phyloP scores from a whole-genome alignment of 495 filamentous ascomycete genomes.

The Pseudotulostoma volvatum region DNA sequence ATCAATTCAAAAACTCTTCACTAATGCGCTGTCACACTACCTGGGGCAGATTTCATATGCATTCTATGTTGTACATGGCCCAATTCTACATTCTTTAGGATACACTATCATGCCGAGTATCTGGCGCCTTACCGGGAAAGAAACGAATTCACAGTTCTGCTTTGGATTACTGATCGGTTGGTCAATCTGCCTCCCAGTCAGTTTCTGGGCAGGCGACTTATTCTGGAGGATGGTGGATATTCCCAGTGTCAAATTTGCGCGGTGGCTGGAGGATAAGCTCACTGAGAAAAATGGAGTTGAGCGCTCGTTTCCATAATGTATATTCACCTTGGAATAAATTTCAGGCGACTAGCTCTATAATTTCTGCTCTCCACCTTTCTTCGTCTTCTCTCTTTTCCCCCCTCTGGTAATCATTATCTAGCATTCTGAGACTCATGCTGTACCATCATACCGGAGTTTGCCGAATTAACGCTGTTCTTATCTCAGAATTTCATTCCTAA shows the following conservation, averaged over 20 bases:
- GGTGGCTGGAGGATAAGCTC: conserved; percentile 32
- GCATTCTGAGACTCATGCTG: too few species aligned
- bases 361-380: too few species aligned
- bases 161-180: conserved; percentile 35
- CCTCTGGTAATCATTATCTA: too few species aligned
- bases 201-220: conserved; percentile 40
- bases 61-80: conserved; percentile 50
- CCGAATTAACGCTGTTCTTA: too few species aligned
- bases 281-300: background rate
- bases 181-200: conserved; percentile 31
- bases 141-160: conserved; percentile 35
- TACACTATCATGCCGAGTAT: conserved; percentile 34
- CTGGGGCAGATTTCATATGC: conserved; percentile 45
- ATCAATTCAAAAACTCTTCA: conserved; percentile 38
- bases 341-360: too few species aligned
- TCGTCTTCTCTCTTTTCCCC: too few species aligned
- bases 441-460: too few species aligned
- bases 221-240: conserved; percentile 43
- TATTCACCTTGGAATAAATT: too few species aligned
- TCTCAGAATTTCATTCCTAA: too few species aligned
- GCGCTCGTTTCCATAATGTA: too few species aligned
- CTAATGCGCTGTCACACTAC: conserved; percentile 40
- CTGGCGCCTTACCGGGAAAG: conserved; percentile 36
- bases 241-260: conserved; percentile 39
- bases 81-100: conserved; percentile 34